phyloP scores from a whole-genome alignment of 345 rosid genomes.

The Citrus hindsii region DNA sequence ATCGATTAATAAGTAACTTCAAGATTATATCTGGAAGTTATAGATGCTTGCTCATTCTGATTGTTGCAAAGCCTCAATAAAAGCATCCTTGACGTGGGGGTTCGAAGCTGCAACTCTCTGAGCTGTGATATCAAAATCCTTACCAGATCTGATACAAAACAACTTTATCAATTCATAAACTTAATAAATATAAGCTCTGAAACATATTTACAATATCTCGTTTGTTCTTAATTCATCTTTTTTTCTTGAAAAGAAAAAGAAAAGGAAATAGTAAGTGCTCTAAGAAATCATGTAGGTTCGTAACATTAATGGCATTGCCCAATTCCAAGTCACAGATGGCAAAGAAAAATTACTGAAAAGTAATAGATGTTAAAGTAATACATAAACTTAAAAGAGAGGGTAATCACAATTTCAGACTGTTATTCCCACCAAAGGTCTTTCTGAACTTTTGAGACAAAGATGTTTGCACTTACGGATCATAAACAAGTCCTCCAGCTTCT shows the following conservation, averaged over 20 bases:
- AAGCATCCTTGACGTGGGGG: conserved; percentile 62
- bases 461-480: conserved; percentile 74
- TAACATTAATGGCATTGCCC: not conserved
- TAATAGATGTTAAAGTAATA: not conserved
- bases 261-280: not conserved
- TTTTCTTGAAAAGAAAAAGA: too few species aligned
- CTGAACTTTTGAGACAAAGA: not conserved
- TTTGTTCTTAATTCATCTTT: not conserved
- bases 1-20: not conserved
- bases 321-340: not conserved
- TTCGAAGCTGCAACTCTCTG: conserved; percentile 91
- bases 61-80: conserved; percentile 57
- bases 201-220: not conserved
- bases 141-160: conserved; percentile 66
- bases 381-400: not conserved
- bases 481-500: conserved; percentile 93
- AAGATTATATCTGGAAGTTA: not conserved
- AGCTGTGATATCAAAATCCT: conserved; percentile 74
- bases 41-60: conserved; percentile 27
- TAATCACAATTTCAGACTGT: not conserved
- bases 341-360: not conserved
- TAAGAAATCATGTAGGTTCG: not conserved
- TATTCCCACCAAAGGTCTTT: not conserved
- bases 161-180: not conserved
- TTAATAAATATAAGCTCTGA: not conserved